Conservation (phyloP, 306 rosid genomes). For the Carpinus viminea region DNA sequence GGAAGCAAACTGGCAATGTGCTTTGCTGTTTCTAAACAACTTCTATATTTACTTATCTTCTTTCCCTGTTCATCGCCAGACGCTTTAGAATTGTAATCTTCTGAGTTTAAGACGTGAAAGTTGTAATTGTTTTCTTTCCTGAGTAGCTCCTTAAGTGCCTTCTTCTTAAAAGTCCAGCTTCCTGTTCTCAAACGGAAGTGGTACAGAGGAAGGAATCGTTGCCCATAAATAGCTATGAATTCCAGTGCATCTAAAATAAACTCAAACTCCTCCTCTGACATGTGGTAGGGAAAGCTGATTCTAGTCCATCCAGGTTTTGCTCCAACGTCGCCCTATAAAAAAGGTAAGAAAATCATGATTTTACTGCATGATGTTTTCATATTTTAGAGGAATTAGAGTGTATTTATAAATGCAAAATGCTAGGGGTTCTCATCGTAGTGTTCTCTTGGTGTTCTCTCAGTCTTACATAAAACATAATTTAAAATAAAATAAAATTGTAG, state of each 20-base stretch:
- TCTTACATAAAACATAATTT: too few species aligned
- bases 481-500: too few species aligned
- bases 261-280: constrained; percentile 69
- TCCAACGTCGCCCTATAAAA: constrained; percentile 63
- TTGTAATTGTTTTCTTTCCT: constrained; percentile 31
- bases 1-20: constrained; percentile 56
- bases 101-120: constrained; percentile 4
- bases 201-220: constrained; percentile 65
- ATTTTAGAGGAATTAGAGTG: not conserved
- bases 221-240: constrained; percentile 70
- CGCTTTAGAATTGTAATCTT: not conserved
- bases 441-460: too few species aligned
- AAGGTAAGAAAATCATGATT: not conserved
- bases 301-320: constrained; percentile 89
- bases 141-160: constrained; percentile 39
- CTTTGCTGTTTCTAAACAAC: constrained; percentile 46
- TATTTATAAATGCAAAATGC: not conserved
- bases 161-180: constrained; percentile 57
- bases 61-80: constrained; percentile 23
- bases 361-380: not conserved
- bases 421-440: too few species aligned
- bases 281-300: constrained; percentile 83
- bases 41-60: constrained; percentile 12
- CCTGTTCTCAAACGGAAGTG: constrained; percentile 58
- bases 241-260: constrained; percentile 69